These are phyloP conservation scores for Xylaria sp. DNA, from an alignment of 2,329 filamentous ascomycete genomes.

Conservation along the genomic window DNA sequence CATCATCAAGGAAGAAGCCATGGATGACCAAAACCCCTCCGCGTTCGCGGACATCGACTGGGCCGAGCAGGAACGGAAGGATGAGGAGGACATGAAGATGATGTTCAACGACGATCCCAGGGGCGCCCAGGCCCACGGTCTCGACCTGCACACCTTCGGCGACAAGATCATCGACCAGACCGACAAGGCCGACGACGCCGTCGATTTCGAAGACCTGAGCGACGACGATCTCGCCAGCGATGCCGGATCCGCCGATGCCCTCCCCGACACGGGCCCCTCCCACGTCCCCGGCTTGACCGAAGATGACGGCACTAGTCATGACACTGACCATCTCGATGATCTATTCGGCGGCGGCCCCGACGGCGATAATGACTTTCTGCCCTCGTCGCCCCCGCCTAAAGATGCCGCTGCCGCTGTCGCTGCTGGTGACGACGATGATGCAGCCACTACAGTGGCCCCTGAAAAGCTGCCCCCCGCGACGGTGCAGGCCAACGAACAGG, in stretches of 20 bases:
- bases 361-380: slow-evolving; percentile 55
- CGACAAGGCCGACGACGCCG: slow-evolving; percentile 90
- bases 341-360: slow-evolving; percentile 73
- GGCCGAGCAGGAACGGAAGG: slow-evolving; percentile 45
- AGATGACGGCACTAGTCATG: slow-evolving; percentile 69
- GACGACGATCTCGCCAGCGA: slow-evolving; percentile 91
- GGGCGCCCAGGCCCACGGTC: slow-evolving; percentile 54
- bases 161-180: slow-evolving; percentile 67
- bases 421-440: not conserved
- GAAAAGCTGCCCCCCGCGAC: slow-evolving; percentile 15
- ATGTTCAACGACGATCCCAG: slow-evolving; percentile 63
- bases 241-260: slow-evolving; percentile 52
- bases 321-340: slow-evolving; percentile 67
- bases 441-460: slow-evolving; percentile 2
- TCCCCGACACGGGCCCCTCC: slow-evolving; percentile 53
- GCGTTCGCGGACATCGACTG: slow-evolving; percentile 46
- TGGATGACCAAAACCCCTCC: slow-evolving; percentile 40
- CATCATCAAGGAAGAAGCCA: slow-evolving; percentile 45
- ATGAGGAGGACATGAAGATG: slow-evolving; percentile 55
- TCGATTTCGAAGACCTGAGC: slow-evolving; percentile 90
- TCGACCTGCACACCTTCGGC: slow-evolving; percentile 52
- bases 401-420: slow-evolving; percentile 22
- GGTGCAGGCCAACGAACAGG: slow-evolving; percentile 19
- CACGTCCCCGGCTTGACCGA: slow-evolving; percentile 67
- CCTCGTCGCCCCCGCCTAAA: slow-evolving; percentile 59